phyloP scores from a whole-genome alignment of 176 grass and related monocot genomes.

The Poa annua region DNA sequence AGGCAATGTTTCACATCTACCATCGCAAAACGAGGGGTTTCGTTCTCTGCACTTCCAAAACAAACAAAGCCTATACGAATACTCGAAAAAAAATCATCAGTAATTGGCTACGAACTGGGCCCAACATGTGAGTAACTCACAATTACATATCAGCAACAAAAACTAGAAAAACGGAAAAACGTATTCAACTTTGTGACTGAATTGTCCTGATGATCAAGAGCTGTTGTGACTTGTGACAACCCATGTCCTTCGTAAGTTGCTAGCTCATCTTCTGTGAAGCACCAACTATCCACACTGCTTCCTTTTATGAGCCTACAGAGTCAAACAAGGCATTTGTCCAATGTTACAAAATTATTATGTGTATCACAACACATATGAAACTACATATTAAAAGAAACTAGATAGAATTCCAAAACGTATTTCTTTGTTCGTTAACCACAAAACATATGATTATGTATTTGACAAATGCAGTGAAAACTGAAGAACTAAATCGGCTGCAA shows the following conservation, averaged over 20 bases:
- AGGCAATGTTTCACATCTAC: too few relatives aligned
- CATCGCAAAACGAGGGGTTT: too few relatives aligned
- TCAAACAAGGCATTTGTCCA: neutral
- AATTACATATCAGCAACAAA: neutral
- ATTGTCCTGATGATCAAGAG: neutral
- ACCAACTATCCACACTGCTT: constrained; percentile 55
- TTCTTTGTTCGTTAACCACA: too few relatives aligned
- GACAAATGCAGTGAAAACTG: neutral
- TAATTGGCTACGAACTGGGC: neutral
- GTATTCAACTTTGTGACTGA: neutral
- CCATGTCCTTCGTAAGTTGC: neutral
- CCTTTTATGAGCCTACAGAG: constrained; percentile 66
- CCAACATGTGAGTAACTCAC: neutral
- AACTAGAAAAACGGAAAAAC: neutral
- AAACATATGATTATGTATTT: neutral
- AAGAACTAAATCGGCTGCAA: neutral
- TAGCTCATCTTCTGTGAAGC: constrained; percentile 20
- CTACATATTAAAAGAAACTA: neutral
- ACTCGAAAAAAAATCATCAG: too few relatives aligned
- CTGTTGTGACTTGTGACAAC: neutral
- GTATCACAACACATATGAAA: constrained; percentile 4
- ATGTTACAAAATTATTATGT: neutral
- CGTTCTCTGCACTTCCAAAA: too few relatives aligned
- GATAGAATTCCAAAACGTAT: too few relatives aligned
- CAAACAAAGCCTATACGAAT: too few relatives aligned